A percentile compares a stretch with the other conserved stretches of the same genome.
These are phyloP conservation scores for Mikania micrantha DNA, from an alignment of 129 eudicot species.

Conservation along the genomic window DNA sequence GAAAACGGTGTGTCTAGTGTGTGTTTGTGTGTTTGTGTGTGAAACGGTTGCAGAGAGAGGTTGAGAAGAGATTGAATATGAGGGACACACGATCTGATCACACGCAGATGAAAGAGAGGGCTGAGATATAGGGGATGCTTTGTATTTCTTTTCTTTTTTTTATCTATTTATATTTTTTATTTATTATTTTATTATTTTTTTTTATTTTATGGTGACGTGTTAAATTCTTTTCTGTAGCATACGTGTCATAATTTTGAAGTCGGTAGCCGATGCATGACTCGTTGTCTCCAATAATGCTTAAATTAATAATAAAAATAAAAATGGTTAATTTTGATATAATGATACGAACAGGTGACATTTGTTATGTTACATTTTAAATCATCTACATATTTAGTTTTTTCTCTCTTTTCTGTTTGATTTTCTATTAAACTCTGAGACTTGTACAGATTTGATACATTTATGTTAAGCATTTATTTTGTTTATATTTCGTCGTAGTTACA, in stretches of 20 bases:
- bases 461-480: no score
- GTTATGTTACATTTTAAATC: no score
- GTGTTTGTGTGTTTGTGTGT: background rate
- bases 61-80: conserved; percentile 14
- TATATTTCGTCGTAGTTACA: no score
- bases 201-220: background rate
- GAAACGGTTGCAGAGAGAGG: background rate
- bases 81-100: conserved; percentile 31
- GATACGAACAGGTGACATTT: no score
- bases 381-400: no score
- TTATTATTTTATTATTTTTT: background rate
- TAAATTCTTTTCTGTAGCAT: background rate
- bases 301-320: no score
- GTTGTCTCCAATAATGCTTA: no score
- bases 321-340: no score
- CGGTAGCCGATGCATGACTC: no score
- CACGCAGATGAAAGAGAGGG: conserved; percentile 30
- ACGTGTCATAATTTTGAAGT: background rate
- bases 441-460: no score
- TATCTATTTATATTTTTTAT: background rate
- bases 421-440: no score
- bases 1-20: background rate
- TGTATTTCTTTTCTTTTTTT: background rate
- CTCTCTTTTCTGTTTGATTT: no score
- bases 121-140: conserved; percentile 30